Percentiles rank a stretch among this genome's conserved stretches.
Evolutionary conservation across 1,284 basidiomycete species (phyloP).

Genomic region (Cryptococcus sp.): DNA sequence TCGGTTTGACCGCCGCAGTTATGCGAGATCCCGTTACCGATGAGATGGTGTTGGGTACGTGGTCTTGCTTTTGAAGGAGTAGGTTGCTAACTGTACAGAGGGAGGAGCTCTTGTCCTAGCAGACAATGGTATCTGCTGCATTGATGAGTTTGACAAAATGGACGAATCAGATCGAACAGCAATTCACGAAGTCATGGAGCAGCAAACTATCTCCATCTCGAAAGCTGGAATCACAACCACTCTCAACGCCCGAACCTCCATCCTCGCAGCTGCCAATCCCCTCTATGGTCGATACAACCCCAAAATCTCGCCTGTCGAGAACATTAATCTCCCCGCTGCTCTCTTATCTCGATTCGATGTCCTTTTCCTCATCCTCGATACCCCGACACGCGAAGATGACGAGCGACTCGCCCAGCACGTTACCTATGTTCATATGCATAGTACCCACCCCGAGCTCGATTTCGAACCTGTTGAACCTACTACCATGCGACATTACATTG

Average conservation of each 20-base stretch:
- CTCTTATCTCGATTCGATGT: slow-evolving; percentile 94
- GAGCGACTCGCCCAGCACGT: slow-evolving; percentile 95
- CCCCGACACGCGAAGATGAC: slow-evolving; percentile 88
- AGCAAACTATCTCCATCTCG: slow-evolving; percentile 98
- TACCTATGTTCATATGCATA: slow-evolving; percentile 97
- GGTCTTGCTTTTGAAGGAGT: neutral
- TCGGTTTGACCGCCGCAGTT: slow-evolving; percentile 96
- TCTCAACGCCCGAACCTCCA: slow-evolving; percentile 95
- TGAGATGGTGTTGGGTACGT: slow-evolving; percentile 94
- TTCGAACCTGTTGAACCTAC: slow-evolving; percentile 75
- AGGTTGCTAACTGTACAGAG: slow-evolving; percentile 57
- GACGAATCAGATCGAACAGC: slow-evolving; percentile 96
- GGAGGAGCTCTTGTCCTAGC: slow-evolving; percentile 96
- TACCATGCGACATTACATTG: slow-evolving; percentile 95
- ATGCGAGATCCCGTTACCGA: slow-evolving; percentile 99
- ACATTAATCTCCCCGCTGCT: slow-evolving; percentile 98
- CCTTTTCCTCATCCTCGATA: slow-evolving; percentile 94
- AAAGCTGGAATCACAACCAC: slow-evolving; percentile 99
- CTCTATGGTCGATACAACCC: slow-evolving; percentile 97
- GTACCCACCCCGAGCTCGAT: slow-evolving; percentile 73
- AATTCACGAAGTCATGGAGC: slow-evolving; percentile 99
- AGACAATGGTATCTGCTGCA: slow-evolving; percentile 99
- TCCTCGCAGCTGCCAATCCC: slow-evolving; percentile 96
- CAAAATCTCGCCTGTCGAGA: slow-evolving; percentile 95
- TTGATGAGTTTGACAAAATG: slow-evolving; percentile 99